Percentiles rank a stretch among this genome's conserved stretches.
Conservation (phyloP, 345 rosid genomes). For the Zanthoxylum bungeanum region DNA sequence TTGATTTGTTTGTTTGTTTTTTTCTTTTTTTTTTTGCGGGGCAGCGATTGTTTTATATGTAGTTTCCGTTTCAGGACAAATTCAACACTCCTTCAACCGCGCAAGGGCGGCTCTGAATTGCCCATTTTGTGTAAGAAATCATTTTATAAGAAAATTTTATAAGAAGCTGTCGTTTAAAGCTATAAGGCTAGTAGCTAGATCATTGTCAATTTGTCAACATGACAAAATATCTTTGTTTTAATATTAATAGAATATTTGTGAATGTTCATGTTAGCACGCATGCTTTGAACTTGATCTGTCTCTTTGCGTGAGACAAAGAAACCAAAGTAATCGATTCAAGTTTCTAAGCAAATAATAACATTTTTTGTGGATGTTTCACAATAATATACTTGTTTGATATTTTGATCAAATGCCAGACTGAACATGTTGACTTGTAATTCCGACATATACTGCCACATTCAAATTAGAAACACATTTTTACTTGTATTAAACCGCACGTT, state of each 20-base stretch:
- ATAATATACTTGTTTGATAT: too few species aligned
- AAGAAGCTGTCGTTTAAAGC: not conserved
- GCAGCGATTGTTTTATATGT: too few species aligned
- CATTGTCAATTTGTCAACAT: not conserved
- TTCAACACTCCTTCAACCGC: slow-evolving; percentile 6
- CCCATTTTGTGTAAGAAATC: not conserved
- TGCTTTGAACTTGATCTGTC: not conserved
- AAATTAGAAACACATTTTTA: not conserved
- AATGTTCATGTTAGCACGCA: not conserved
- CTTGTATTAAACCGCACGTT: not conserved
- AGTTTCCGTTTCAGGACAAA: too few species aligned
- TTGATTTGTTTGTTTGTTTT: too few species aligned
- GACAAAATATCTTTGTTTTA: too few species aligned
- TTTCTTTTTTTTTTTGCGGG: too few species aligned
- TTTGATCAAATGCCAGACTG: too few species aligned
- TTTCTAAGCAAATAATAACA: not conserved
- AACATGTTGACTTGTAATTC: too few species aligned
- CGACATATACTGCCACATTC: too few species aligned
- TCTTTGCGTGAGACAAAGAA: not conserved
- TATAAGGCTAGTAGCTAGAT: not conserved
- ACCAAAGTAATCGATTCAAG: not conserved
- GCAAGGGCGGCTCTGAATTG: too few species aligned
- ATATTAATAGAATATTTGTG: too few species aligned
- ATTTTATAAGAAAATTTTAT: not conserved
- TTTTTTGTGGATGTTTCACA: not conserved